Evolutionary conservation across 2,329 filamentous ascomycete genomes (phyloP).

Genomic region (Reticulascus tulasneorum): DNA sequence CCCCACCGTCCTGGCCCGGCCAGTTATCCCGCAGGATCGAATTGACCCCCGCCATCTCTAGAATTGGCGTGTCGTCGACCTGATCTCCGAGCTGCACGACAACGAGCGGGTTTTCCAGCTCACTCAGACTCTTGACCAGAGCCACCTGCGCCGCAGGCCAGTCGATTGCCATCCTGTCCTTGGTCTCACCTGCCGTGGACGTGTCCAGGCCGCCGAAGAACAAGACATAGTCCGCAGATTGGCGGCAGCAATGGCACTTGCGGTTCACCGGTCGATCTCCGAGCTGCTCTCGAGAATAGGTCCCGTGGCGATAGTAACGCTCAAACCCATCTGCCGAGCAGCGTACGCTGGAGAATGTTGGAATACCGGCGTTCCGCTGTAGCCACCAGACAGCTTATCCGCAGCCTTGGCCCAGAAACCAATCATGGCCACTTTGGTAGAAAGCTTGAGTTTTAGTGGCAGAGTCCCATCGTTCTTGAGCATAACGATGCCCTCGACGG

Average conservation of each 20-base stretch:
- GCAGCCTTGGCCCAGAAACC: conserved; percentile 1
- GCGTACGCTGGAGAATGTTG: background rate
- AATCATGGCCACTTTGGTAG: background rate
- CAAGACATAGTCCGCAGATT: conserved; percentile 46
- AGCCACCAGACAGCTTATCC: background rate
- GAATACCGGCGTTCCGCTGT: background rate
- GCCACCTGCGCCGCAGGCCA: conserved; percentile 50
- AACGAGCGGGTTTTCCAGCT: conserved; percentile 42
- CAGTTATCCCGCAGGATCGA: conserved; percentile 55
- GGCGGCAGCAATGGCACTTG: conserved; percentile 30
- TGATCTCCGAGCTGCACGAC: conserved; percentile 48
- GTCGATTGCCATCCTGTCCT: conserved; percentile 44
- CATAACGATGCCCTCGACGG: conserved; percentile 40
- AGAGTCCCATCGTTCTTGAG: conserved; percentile 51
- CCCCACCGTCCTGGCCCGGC: conserved; percentile 58
- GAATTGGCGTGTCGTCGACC: conserved; percentile 46
- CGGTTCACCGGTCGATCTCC: conserved; percentile 15
- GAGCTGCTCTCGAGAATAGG: background rate
- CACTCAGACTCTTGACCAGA: conserved; percentile 37
- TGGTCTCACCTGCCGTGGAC: conserved; percentile 45
- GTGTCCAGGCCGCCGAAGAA: conserved; percentile 54
- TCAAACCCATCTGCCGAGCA: background rate
- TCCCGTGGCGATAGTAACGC: background rate
- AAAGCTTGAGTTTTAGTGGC: conserved; percentile 33
- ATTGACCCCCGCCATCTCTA: conserved; percentile 41